These are phyloP conservation scores for Phytophthora pini DNA, from an alignment of 352 stramenopile genomes.

Conservation along the genomic window DNA sequence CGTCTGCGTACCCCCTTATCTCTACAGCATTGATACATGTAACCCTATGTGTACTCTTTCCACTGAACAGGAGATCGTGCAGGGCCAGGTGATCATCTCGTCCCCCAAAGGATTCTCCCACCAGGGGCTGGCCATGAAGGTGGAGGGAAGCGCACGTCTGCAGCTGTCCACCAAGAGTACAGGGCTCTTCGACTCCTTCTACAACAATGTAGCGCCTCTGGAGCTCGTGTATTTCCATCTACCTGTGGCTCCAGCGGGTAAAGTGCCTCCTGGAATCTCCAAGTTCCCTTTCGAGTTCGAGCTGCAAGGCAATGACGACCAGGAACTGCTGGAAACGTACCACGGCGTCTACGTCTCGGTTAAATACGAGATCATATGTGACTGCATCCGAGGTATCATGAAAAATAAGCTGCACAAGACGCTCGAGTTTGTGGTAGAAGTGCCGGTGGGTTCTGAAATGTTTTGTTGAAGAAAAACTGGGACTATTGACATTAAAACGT, in stretches of 20 bases:
- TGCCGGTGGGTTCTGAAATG: slow-evolving; percentile 49
- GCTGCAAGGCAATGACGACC: slow-evolving; percentile 64
- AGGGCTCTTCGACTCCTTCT: slow-evolving; percentile 87
- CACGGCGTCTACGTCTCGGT: slow-evolving; percentile 93
- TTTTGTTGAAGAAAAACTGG: neutral
- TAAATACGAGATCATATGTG: slow-evolving; percentile 89
- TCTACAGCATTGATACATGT: neutral
- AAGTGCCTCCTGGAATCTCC: slow-evolving; percentile 79
- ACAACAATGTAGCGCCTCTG: slow-evolving; percentile 75
- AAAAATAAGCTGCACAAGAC: slow-evolving; percentile 86
- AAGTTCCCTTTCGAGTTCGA: slow-evolving; percentile 93
- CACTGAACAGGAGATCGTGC: slow-evolving; percentile 70
- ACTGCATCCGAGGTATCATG: slow-evolving; percentile 89
- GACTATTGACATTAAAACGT: neutral
- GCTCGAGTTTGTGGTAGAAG: slow-evolving; percentile 93
- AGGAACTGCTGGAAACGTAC: slow-evolving; percentile 91
- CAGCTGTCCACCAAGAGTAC: slow-evolving; percentile 84
- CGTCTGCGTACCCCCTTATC: neutral
- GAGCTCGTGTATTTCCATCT: slow-evolving; percentile 89
- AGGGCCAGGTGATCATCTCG: slow-evolving; percentile 86
- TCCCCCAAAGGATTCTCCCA: slow-evolving; percentile 87
- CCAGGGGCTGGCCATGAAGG: slow-evolving; percentile 83
- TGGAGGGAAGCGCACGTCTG: slow-evolving; percentile 82
- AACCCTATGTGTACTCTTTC: slow-evolving; percentile 4
- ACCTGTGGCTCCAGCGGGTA: slow-evolving; percentile 66